Evolutionary conservation across 108 stramenopile species (phyloP), one percentile per base, ranked within the genome.

Genomic region (Skeletonema grethae): DNA sequence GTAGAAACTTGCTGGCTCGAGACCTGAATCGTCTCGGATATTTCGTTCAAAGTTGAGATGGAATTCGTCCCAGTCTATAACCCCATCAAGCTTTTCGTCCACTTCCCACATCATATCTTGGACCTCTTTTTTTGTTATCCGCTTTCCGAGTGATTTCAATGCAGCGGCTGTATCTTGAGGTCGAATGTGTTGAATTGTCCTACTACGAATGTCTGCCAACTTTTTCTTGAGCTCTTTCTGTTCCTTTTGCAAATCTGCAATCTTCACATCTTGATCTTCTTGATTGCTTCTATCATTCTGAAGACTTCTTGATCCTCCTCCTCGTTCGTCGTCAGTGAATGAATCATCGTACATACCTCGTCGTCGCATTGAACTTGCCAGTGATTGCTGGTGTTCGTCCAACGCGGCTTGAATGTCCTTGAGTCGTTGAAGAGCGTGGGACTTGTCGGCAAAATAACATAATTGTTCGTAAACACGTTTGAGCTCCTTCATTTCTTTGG

Each of bases 21-120:
- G 80, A 46, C 94, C 95, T 13, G 90, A 89, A 4, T 67, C 76
- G 63, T 96, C 95, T 13, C 82, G 85, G 7, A 96, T 77, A 61
- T 96, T 96, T 1, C 95, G 82, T 63, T 90, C 83, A 77, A 91
- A 96, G 78, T 90, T 96, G 55, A 94, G 77, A 65, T 71, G 72
- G 34, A 96, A 91, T 77, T 96, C 95, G 7, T 90, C 90, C 95
- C 95, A 96, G 72, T 95, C 93, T 24, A 96, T 71, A 13, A 81
- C 84, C 31, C 89, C 90, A 72, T 96, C 95, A 22, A 94, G 65
- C 55, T 95, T 92, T 65, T 96, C 95, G 74, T 96, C 95, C 13
- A 92, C 93, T 71, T 96, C 95, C 95, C 95, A 96, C 57, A 96
- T 89, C 79, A 96, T 90, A 61, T 95, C 91, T 43, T 89, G 86